A percentile compares a stretch with the other conserved stretches of the same genome.
Evolutionary conservation across 768 basidiomycete genomes (phyloP).

Genomic region (Phlebiopsis gigantea): DNA sequence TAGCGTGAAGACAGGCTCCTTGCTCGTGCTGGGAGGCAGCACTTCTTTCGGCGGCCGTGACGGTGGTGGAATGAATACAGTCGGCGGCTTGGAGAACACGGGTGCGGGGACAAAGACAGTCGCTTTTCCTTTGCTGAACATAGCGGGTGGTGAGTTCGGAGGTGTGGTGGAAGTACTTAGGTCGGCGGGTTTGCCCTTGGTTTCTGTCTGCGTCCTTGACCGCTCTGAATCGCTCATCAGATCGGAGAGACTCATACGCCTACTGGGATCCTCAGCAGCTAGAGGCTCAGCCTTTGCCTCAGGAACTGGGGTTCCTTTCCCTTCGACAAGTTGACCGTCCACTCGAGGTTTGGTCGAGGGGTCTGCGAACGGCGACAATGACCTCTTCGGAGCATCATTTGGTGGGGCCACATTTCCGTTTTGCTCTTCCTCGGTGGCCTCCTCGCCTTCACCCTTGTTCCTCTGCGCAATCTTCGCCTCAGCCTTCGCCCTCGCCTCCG

Average conservation of each 20-base stretch:
- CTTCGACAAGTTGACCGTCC: no score
- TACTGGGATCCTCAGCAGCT: constrained; percentile 7
- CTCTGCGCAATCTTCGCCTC: constrained; percentile 67
- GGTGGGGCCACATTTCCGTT: no score
- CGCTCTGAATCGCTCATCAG: constrained; percentile 30
- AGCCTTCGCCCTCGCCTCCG: constrained; percentile 60
- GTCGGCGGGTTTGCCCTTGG: constrained; percentile 1
- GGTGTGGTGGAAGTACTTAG: constrained; percentile 50
- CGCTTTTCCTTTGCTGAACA: constrained; percentile 16
- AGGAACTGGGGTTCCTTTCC: no score
- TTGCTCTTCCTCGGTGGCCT: not conserved
- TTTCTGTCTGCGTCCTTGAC: constrained; percentile 15
- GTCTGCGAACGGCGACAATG: no score
- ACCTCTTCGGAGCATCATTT: no score
- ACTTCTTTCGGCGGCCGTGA: constrained; percentile 7
- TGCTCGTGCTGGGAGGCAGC: constrained; percentile 15
- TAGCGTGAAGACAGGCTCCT: constrained; percentile 32
- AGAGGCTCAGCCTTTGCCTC: not conserved
- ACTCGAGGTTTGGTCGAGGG: no score
- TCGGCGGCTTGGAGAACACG: constrained; percentile 55
- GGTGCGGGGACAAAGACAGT: no score
- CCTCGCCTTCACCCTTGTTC: constrained; percentile 34
- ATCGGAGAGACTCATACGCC: constrained; percentile 56
- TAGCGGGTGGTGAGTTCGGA: constrained; percentile 45
- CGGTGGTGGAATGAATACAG: constrained; percentile 44